phyloP scores from a whole-genome alignment of 139 green algal species.

The Haematococcus sp. region DNA sequence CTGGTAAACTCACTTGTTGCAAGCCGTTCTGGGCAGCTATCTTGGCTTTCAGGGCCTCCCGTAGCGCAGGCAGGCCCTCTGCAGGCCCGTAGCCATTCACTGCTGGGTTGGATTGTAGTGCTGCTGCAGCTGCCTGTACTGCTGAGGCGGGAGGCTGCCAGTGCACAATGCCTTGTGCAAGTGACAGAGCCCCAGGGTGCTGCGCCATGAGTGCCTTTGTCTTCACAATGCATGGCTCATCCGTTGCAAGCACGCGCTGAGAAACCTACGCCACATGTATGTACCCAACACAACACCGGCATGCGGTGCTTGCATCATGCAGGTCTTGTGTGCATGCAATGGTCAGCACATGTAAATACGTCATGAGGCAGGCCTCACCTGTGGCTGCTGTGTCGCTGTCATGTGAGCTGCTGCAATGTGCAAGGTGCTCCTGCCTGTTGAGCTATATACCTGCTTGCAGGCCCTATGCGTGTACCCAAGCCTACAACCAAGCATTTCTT shows the following conservation, averaged over 20 bases:
- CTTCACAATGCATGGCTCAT: constrained; percentile 68
- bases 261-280: constrained; percentile 39
- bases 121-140: constrained; percentile 9
- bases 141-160: constrained; percentile 19
- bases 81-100: constrained; percentile 63
- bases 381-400: no score
- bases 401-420: no score
- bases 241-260: constrained; percentile 51
- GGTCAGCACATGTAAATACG: no score
- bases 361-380: no score
- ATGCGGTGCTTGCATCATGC: no score
- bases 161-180: constrained; percentile 81
- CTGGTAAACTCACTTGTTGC: constrained; percentile 4
- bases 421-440: no score
- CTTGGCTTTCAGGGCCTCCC: constrained; percentile 71
- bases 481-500: no score
- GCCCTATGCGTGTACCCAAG: no score
- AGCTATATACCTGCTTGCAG: no score
- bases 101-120: background rate
- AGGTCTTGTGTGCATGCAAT: no score
- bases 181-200: constrained; percentile 39
- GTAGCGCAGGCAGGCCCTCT: constrained; percentile 75
- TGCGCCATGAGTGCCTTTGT: constrained; percentile 63
- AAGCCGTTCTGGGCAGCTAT: constrained; percentile 71
- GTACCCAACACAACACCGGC: no score